Evolutionary conservation across 257 asterid species (phyloP), one percentile per base, ranked within the genome.

Genomic region (Nicotiana noctiflora): DNA sequence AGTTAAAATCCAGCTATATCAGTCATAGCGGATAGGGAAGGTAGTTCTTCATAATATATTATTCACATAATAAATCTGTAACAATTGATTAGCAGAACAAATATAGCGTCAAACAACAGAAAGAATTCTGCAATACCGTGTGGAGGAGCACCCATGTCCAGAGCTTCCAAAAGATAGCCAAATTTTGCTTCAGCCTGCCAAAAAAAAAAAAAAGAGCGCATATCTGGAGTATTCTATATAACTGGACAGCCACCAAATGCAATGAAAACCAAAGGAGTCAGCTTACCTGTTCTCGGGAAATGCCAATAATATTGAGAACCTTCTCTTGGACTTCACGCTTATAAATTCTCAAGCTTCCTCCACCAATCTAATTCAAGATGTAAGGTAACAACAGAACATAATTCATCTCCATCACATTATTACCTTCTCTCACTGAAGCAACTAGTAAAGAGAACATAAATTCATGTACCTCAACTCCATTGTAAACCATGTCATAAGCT

Each of bases 121-220:
- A 14, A 49, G 19, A 83, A 52, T 66, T 49, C 59, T 44, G 10
- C 23, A 63, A 49, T 92, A 95, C 99, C 99, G 75, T 96, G 99
- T 31, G 99, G 99, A 85, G 98, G 98, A 84, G 98, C 99, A 82
- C 98, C 98, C 98, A 92, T 88, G 90, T 94, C 98, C 81, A 96
- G 86, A 85, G 99, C 99, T 89, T 94, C 99, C 91, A 96, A 84
- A 55, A 96, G 94, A 87, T 96, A 94, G 57, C 98, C 98, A 86
- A 96, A 96, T 88, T 96, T 94, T 1, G 91, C 93, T 76, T 95
- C 97, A 81, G 98, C 98, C 98, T 95, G 90, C 87, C 8, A 18
- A 18, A 32, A 80, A 77, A 32, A 80, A 77, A 32, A 74, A 49
- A 34, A n/a, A 0, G 23, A 21, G 44, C 6, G 61, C 25, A 25